These are phyloP conservation scores for Mrakia frigida DNA, from an alignment of 768 basidiomycete species.

Conservation along the genomic window DNA sequence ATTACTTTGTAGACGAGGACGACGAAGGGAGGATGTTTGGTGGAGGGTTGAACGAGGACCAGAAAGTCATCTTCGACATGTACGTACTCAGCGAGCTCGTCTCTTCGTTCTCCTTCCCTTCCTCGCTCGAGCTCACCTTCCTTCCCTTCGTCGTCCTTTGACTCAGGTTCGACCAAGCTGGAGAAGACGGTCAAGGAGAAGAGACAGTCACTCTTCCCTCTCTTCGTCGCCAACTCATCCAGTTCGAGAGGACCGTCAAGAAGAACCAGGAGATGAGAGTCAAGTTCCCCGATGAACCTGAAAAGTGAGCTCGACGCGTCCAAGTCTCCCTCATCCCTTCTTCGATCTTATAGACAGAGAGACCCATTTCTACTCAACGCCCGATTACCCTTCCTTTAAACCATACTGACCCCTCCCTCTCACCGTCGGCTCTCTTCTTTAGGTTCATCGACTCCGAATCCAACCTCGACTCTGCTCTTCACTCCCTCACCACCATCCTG, in stretches of 20 bases:
- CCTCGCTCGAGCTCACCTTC: not conserved
- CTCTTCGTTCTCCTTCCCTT: not conserved
- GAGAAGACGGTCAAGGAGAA: slow-evolving; percentile 63
- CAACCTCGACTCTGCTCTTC: slow-evolving; percentile 81
- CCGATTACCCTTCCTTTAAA: too few relatives aligned
- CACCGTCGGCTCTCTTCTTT: not conserved
- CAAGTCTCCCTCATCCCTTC: not conserved
- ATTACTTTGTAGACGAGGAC: slow-evolving; percentile 76
- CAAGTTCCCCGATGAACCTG: slow-evolving; percentile 87
- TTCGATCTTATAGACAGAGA: too few relatives aligned
- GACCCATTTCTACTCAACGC: too few relatives aligned
- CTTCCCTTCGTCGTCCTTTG: too few relatives aligned
- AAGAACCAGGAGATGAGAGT: slow-evolving; percentile 96
- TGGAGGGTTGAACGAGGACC: slow-evolving; percentile 82
- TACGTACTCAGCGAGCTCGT: too few relatives aligned
- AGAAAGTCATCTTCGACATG: slow-evolving; percentile 89
- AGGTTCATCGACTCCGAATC: slow-evolving; percentile 99
- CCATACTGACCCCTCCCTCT: not conserved
- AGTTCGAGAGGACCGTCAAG: slow-evolving; percentile 80
- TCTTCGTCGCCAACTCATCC: slow-evolving; percentile 66
- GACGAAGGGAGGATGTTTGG: slow-evolving; percentile 90
- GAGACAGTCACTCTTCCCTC: slow-evolving; percentile 64
- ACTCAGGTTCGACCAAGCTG: slow-evolving; percentile 59
- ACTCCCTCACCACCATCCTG: slow-evolving; percentile 60
- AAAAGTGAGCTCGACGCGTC: slow-evolving; percentile 58